A percentile compares a stretch with the other conserved stretches of the same genome.
Evolutionary conservation across 192 early-diverging fungal genomes (phyloP).

Genomic region (Backusella liffmaniae): DNA sequence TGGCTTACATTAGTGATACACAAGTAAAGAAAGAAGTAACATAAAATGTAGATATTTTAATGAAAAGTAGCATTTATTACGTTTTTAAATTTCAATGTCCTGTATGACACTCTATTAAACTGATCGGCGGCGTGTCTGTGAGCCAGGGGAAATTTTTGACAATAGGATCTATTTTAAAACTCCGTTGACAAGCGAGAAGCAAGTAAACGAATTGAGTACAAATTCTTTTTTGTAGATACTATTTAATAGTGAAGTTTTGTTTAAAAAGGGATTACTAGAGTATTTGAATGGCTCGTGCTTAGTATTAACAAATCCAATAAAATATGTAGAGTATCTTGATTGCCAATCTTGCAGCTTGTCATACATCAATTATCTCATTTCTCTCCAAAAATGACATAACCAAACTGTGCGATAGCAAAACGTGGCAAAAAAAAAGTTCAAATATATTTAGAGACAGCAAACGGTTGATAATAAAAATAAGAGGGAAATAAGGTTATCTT

Average conservation of each 20-base stretch:
- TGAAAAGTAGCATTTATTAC: neutral
- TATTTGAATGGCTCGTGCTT: neutral
- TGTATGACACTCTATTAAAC: neutral
- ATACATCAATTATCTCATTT: neutral
- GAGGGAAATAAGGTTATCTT: neutral
- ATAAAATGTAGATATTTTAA: neutral
- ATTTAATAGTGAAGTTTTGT: neutral
- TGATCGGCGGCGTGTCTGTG: neutral
- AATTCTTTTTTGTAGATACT: neutral
- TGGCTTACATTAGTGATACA: neutral
- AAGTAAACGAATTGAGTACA: neutral
- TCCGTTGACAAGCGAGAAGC: neutral
- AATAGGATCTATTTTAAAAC: neutral
- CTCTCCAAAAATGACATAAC: neutral
- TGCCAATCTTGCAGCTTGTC: neutral
- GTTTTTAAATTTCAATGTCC: neutral
- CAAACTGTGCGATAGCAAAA: neutral
- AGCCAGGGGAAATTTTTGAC: conserved; percentile 1
- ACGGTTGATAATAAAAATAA: neutral
- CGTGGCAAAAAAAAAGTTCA: neutral
- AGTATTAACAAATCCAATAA: neutral
- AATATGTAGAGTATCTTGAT: neutral
- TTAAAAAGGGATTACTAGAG: neutral
- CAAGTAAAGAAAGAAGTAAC: neutral
- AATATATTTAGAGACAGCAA: neutral